Conservation (phyloP, 2,329 filamentous ascomycete species). For the Fusarium armeniacum region DNA sequence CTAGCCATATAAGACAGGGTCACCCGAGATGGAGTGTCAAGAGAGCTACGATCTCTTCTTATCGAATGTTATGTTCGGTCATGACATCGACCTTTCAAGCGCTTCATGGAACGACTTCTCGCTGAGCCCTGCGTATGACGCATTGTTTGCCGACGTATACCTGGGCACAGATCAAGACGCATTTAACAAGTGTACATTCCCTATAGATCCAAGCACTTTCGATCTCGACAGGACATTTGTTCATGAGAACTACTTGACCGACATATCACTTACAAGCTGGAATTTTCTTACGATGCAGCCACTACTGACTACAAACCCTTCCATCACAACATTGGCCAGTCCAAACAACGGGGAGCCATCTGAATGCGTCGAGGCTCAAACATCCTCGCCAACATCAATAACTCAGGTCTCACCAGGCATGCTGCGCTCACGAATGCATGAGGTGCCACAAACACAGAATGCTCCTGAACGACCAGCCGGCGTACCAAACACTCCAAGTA, state of each 20-base stretch:
- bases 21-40: neutral
- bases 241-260: neutral
- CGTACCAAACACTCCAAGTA: neutral
- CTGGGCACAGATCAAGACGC: neutral
- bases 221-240: neutral
- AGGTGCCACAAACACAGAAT: neutral
- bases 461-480: neutral
- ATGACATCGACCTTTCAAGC: neutral
- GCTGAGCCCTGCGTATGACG: slow-evolving; percentile 21
- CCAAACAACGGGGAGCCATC: neutral
- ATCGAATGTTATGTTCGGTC: neutral
- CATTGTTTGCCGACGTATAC: slow-evolving; percentile 24
- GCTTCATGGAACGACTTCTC: neutral
- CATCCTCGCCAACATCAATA: neutral
- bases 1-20: neutral
- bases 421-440: neutral
- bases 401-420: neutral
- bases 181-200: neutral
- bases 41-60: neutral
- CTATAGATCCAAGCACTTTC: neutral
- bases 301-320: neutral
- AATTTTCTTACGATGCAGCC: neutral
- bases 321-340: neutral
- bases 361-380: neutral
- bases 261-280: neutral